Conservation (phyloP, 495 filamentous ascomycete genomes). For the Xylaria acuta region DNA sequence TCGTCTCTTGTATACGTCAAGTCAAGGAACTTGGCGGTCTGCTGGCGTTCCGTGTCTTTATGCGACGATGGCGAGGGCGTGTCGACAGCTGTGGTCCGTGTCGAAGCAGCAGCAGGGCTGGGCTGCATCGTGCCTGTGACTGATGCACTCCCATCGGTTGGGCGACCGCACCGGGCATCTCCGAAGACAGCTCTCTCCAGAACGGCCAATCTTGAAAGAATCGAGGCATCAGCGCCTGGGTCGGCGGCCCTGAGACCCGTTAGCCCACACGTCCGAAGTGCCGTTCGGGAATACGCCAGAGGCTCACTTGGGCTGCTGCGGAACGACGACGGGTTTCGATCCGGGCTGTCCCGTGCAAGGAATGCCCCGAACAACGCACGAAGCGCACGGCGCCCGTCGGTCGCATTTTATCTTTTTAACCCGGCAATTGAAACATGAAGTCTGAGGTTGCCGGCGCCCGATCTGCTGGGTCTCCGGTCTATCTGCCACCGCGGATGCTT, state of each 20-base stretch:
- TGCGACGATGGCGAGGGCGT: not conserved
- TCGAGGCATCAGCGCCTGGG: slow-evolving; percentile 2
- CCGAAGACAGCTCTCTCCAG: slow-evolving; percentile 34
- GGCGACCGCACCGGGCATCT: not conserved
- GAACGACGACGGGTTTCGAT: not conserved
- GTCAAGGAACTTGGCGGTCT: slow-evolving; percentile 22
- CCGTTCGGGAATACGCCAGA: not conserved
- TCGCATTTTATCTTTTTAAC: slow-evolving; percentile 56
- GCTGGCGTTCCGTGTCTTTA: slow-evolving; percentile 20
- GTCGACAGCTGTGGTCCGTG: not conserved
- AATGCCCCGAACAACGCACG: slow-evolving; percentile 28
- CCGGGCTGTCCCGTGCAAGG: slow-evolving; percentile 24
- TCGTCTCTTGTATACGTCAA: slow-evolving; percentile 20
- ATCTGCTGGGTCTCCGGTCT: not conserved
- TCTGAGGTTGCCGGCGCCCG: slow-evolving; percentile 50
- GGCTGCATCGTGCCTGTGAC: not conserved
- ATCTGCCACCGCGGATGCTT: not conserved
- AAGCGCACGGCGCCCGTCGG: slow-evolving; percentile 46
- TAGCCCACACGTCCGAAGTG: not conserved
- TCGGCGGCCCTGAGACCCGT: slow-evolving; percentile 1
- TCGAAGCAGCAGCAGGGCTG: slow-evolving; percentile 14
- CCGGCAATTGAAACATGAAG: slow-evolving; percentile 54
- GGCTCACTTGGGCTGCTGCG: slow-evolving; percentile 9
- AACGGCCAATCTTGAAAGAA: slow-evolving; percentile 29
- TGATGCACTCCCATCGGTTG: not conserved